Evolutionary conservation across 2,329 filamentous ascomycete species (phyloP).

Genomic region (Chrysoporthe puriensis): DNA sequence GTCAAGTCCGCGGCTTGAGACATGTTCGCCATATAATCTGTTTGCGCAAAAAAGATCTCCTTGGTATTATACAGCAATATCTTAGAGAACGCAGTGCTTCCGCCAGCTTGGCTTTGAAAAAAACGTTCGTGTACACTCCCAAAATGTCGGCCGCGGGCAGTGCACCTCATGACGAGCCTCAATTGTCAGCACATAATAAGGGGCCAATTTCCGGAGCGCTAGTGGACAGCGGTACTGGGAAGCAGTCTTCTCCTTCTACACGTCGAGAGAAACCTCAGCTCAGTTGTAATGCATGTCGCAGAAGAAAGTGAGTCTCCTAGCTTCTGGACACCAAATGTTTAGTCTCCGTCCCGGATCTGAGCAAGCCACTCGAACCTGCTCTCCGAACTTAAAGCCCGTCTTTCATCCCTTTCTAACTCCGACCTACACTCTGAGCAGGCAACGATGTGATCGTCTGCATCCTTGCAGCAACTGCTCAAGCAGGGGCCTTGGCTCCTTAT

Average conservation of each 20-base stretch:
- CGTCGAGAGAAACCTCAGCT: slow-evolving; percentile 39
- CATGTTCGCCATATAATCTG: background rate
- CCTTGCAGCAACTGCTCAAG: slow-evolving; percentile 33
- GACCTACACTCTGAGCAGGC: slow-evolving; percentile 29
- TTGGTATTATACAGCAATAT: background rate
- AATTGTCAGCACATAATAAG: background rate
- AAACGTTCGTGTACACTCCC: background rate
- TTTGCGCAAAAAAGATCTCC: background rate
- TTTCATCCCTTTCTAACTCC: background rate
- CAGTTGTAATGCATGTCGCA: slow-evolving; percentile 37
- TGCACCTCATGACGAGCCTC: background rate
- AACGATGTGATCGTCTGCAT: slow-evolving; percentile 34
- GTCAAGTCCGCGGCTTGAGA: background rate
- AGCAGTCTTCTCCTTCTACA: background rate
- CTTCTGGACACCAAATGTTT: background rate
- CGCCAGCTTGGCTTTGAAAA: background rate
- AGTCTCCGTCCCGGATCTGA: no score
- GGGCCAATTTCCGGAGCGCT: background rate
- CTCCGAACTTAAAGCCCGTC: background rate
- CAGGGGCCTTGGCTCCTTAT: slow-evolving; percentile 29
- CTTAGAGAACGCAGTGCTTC: background rate
- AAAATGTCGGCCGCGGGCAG: background rate
- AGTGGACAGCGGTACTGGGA: background rate
- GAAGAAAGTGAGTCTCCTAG: slow-evolving; percentile 35
- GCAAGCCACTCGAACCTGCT: no score